Evolutionary conservation across 768 basidiomycete genomes (phyloP).

Genomic region (Coprinopsis sp.): DNA sequence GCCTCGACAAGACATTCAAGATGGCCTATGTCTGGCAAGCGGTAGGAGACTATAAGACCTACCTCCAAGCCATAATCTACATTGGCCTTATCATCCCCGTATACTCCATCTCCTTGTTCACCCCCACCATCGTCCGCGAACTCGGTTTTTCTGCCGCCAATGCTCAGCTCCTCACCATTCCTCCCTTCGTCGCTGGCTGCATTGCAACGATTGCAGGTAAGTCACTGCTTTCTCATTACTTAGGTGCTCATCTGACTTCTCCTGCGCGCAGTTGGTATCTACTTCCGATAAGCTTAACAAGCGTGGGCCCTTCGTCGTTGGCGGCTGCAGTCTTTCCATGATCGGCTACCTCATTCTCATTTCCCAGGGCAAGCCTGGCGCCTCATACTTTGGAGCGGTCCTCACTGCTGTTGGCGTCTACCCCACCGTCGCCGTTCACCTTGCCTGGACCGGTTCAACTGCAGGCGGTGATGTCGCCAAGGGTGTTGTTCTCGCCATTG

Average conservation of each 20-base stretch:
- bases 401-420: slow-evolving; percentile 50
- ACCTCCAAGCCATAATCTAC: slow-evolving; percentile 35
- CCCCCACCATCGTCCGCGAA: slow-evolving; percentile 45
- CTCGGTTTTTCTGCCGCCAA: slow-evolving; percentile 44
- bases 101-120: slow-evolving; percentile 43
- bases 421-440: slow-evolving; percentile 40
- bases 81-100: slow-evolving; percentile 42
- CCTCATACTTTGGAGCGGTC: slow-evolving; percentile 44
- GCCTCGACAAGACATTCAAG: slow-evolving; percentile 41
- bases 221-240: not conserved
- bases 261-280: slow-evolving; percentile 26
- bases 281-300: slow-evolving; percentile 37
- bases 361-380: slow-evolving; percentile 26
- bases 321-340: slow-evolving; percentile 36
- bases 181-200: slow-evolving; percentile 46
- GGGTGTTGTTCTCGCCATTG: slow-evolving; percentile 43
- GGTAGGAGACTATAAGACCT: slow-evolving; percentile 41
- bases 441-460: slow-evolving; percentile 55
- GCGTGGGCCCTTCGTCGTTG: slow-evolving; percentile 48
- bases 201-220: slow-evolving; percentile 33
- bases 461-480: slow-evolving; percentile 49
- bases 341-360: slow-evolving; percentile 50
- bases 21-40: slow-evolving; percentile 46
- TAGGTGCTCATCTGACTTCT: not conserved
- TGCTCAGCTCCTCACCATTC: slow-evolving; percentile 47